Evolutionary conservation across 148 eudicot species (phyloP).

Genomic region (Vaccinium vitisidaea): DNA sequence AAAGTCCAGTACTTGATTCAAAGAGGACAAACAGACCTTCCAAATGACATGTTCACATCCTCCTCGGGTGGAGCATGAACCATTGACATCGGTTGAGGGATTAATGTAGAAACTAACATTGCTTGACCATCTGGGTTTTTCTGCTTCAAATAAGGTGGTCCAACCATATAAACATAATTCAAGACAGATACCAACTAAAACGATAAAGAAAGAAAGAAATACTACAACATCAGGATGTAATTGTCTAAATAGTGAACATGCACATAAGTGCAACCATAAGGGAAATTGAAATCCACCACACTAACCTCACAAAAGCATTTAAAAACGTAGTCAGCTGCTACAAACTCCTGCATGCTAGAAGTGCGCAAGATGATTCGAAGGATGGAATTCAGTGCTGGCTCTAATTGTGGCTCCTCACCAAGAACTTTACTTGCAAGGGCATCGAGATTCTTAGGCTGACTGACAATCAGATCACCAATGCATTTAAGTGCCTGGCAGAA

Average conservation of each 20-base stretch:
- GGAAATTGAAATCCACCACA: not conserved
- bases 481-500: constrained; percentile 69
- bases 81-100: constrained; percentile 68
- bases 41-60: constrained; percentile 91
- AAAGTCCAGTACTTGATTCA: not conserved
- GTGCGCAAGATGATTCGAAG: constrained; percentile 82
- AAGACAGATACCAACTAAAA: not conserved
- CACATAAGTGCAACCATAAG: constrained; percentile 3
- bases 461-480: constrained; percentile 71
- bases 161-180: constrained; percentile 13
- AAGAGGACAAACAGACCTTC: constrained; percentile 59
- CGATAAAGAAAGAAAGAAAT: not conserved
- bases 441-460: constrained; percentile 71
- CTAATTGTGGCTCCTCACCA: constrained; percentile 83
- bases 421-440: constrained; percentile 77
- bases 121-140: constrained; percentile 82
- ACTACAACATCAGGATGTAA: not conserved
- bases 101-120: constrained; percentile 79
- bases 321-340: constrained; percentile 87
- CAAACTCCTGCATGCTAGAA: constrained; percentile 81
- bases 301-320: constrained; percentile 90
- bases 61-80: constrained; percentile 60
- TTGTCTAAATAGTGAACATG: not conserved
- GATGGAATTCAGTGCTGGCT: constrained; percentile 82
- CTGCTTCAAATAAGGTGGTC: constrained; percentile 40